Base-by-base conservation (phyloP, 805 yeast genomes). In the Sugiyamaella lignohabitans region DNA sequence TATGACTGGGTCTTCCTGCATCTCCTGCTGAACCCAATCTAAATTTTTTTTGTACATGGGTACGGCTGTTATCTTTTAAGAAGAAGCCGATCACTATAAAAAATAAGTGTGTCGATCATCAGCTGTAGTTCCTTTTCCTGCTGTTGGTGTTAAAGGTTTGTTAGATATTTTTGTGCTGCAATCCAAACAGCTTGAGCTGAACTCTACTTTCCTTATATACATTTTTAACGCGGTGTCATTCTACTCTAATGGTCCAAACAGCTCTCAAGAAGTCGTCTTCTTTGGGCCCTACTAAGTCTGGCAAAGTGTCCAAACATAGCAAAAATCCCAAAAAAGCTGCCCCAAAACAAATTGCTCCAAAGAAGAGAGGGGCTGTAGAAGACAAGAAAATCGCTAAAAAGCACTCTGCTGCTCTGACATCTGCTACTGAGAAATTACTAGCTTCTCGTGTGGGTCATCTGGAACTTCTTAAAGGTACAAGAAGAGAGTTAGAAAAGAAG, bases 381-480 rank as follows among this genome's bases (percentile, higher is more conserved):
- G 68, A 80, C 52, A 72, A 74, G 48, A 78, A 78, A 55, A 67
- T 84, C 48, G 69, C 74, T 43, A 82, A 80, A 62, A 70, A 73
- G 36, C 84, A 78, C 59, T 64, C 71, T 35, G 74, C 78, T 2
- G 76, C 72, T 55, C 78, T 70, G 62, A 71, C 67, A 42, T 60
- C 78, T 2, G 71, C 77, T 37, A 91, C 98, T 2, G 98, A 91
- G 67, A 87, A 79, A 67, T 72, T 87, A 48, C 79, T 91, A 55
- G 82, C 97, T 1, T 74, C 94, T 47, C 76, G 91, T 63, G 97
- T 91, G 5, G 98, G 98, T 21, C 98, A 91, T 65, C 73, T 91
- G 58, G 98, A 91, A 68, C 63, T 91, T 35, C 70, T 91, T 53
- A 88, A 86, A 65, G 98, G 98, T 14, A 81, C 93, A 5, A 80